Percentiles rank a stretch among this genome's conserved stretches.
Conservation (phyloP, 495 filamentous ascomycete genomes). For the Corynascus novoguineensis region DNA sequence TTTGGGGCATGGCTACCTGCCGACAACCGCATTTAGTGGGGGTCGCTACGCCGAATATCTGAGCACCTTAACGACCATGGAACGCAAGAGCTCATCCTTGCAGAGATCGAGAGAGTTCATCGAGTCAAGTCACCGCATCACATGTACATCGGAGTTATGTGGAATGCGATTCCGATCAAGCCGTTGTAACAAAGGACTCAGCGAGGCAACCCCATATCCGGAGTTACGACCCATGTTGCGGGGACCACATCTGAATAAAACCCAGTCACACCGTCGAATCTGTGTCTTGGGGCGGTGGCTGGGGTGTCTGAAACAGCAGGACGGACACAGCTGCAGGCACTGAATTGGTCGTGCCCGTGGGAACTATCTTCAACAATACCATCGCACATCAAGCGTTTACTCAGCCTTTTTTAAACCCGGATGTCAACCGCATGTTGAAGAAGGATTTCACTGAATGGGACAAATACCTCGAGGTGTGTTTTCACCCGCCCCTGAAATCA, state of each 20-base stretch:
- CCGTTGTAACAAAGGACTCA: conserved; percentile 56
- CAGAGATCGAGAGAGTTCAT: conserved; percentile 47
- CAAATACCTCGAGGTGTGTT: conserved; percentile 45
- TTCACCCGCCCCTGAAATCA: neutral
- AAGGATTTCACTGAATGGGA: conserved; percentile 66
- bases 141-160: conserved; percentile 58
- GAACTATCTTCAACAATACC: conserved; percentile 65
- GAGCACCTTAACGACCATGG: conserved; percentile 42
- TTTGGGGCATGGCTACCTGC: conserved; percentile 49
- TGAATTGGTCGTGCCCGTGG: conserved; percentile 62
- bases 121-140: conserved; percentile 41
- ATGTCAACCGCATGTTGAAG: conserved; percentile 64
- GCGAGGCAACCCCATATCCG: conserved; percentile 55
- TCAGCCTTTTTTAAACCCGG: conserved; percentile 59
- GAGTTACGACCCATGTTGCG: conserved; percentile 58
- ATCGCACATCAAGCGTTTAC: conserved; percentile 63
- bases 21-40: conserved; percentile 46
- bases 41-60: conserved; percentile 45
- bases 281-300: neutral
- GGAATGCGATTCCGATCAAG: conserved; percentile 57
- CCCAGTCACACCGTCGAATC: neutral
- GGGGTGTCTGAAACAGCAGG: conserved; percentile 18
- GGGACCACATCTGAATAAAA: conserved; percentile 52
- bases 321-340: conserved; percentile 47
- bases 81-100: conserved; percentile 39